Evolutionary conservation across 164 flowering plant genomes (phyloP).

Genomic region (Macadamia tetraphylla): DNA sequence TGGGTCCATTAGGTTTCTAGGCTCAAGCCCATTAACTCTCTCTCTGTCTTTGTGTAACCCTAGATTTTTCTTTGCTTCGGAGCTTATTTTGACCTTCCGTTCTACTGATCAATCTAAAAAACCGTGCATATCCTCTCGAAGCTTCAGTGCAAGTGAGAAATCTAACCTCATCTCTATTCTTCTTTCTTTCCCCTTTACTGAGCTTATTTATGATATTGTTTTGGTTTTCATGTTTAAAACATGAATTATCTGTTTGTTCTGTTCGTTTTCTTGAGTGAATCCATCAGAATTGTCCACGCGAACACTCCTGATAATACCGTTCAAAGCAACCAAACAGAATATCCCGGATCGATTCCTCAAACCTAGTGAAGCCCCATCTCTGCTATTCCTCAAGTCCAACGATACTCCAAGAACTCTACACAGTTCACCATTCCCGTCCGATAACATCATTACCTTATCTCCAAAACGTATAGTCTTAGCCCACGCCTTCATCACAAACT

Average conservation of each 20-base stretch:
- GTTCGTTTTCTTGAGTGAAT: not conserved
- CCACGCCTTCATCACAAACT: slow-evolving; percentile 21
- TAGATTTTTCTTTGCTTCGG: not conserved
- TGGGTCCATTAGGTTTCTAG: slow-evolving; percentile 1
- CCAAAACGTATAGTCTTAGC: slow-evolving; percentile 13
- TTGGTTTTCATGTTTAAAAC: not conserved
- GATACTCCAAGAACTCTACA: not conserved
- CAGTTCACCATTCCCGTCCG: slow-evolving; percentile 18
- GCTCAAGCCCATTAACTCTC: slow-evolving; percentile 2
- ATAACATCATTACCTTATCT: slow-evolving; percentile 20
- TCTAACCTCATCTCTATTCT: not conserved
- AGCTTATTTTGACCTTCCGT: not conserved
- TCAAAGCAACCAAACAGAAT: slow-evolving; percentile 7
- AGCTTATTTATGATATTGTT: not conserved
- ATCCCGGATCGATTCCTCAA: slow-evolving; percentile 1
- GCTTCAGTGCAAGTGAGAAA: not conserved
- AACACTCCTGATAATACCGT: slow-evolving; percentile 1
- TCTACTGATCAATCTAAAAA: not conserved
- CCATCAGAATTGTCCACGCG: not conserved
- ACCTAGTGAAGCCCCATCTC: not conserved
- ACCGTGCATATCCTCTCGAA: not conserved
- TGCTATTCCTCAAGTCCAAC: not conserved
- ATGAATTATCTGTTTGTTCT: too few species aligned
- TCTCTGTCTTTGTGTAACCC: not conserved
- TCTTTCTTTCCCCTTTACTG: not conserved